Evolutionary conservation across 371 early-diverging fungal species (phyloP).

Genomic region (Apophysomyces trapeziformis): DNA sequence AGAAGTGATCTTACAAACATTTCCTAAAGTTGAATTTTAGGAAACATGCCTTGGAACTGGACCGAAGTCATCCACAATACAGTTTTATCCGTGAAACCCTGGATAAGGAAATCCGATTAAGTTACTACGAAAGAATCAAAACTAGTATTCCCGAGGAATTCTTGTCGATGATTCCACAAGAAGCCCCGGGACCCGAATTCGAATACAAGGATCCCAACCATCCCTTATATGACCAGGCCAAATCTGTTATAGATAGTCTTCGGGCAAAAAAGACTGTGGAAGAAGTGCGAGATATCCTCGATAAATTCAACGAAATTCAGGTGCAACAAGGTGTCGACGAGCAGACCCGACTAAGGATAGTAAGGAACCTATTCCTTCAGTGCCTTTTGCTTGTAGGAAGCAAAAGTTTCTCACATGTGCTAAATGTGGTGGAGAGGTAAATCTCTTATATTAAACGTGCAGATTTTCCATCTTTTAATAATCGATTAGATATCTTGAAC

Average conservation of each 20-base stretch:
- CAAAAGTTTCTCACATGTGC: slow-evolving; percentile 92
- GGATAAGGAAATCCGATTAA: slow-evolving; percentile 76
- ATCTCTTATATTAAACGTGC: not conserved
- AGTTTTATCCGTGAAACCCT: slow-evolving; percentile 84
- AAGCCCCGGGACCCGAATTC: slow-evolving; percentile 73
- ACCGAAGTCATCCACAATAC: slow-evolving; percentile 51
- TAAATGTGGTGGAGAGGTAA: slow-evolving; percentile 88
- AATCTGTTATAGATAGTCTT: slow-evolving; percentile 60
- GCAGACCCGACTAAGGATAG: slow-evolving; percentile 48
- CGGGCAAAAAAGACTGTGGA: slow-evolving; percentile 68
- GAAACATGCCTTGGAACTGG: slow-evolving; percentile 48
- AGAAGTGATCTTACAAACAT: slow-evolving; percentile 12
- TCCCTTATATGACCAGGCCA: slow-evolving; percentile 62
- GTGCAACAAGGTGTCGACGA: slow-evolving; percentile 37
- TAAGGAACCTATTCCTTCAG: slow-evolving; percentile 78
- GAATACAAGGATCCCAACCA: slow-evolving; percentile 59
- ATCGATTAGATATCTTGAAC: slow-evolving; percentile 62
- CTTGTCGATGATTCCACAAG: slow-evolving; percentile 60
- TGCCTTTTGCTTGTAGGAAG: slow-evolving; percentile 83
- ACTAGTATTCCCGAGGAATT: slow-evolving; percentile 74
- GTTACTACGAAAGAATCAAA: slow-evolving; percentile 90
- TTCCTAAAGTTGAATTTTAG: slow-evolving; percentile 23
- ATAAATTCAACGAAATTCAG: slow-evolving; percentile 47
- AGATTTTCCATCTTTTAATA: not conserved
- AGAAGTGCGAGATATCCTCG: slow-evolving; percentile 58